Evolutionary conservation across 139 green algal genomes (phyloP).

Genomic region (Nannochloris sp.): DNA sequence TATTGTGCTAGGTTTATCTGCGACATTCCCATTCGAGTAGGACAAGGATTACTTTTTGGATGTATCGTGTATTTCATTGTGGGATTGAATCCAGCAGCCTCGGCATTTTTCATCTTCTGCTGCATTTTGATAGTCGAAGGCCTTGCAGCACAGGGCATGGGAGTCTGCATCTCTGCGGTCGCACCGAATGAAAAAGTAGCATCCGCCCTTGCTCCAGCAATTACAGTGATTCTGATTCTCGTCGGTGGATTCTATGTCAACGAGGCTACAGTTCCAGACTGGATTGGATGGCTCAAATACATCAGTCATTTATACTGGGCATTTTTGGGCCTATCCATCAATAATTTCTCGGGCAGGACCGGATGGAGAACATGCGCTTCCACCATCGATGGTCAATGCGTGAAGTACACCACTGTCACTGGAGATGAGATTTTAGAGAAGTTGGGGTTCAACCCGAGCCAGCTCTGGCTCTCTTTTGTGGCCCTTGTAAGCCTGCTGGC

Average conservation of each 20-base stretch:
- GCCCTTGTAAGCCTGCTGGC: slow-evolving; percentile 15
- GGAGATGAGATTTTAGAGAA: slow-evolving; percentile 13
- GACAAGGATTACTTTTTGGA: slow-evolving; percentile 2
- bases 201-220: slow-evolving; percentile 40
- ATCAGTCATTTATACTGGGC: slow-evolving; percentile 36
- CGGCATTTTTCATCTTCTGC: slow-evolving; percentile 46
- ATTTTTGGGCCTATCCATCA: slow-evolving; percentile 32
- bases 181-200: slow-evolving; percentile 21
- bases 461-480: slow-evolving; percentile 28
- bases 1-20: slow-evolving; percentile 41
- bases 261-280: slow-evolving; percentile 1
- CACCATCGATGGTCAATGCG: not conserved
- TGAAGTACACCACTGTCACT: not conserved
- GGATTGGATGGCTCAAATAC: slow-evolving; percentile 23
- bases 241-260: slow-evolving; percentile 30
- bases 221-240: slow-evolving; percentile 43
- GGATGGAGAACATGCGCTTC: not conserved
- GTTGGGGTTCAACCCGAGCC: slow-evolving; percentile 16
- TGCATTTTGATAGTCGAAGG: slow-evolving; percentile 26
- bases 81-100: slow-evolving; percentile 28
- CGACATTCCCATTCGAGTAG: slow-evolving; percentile 30
- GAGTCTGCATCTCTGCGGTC: slow-evolving; percentile 15
- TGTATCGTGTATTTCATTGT: slow-evolving; percentile 29
- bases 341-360: slow-evolving; percentile 35
- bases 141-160: slow-evolving; percentile 21